A percentile compares a stretch with the other conserved stretches of the same genome.
Evolutionary conservation across 2,329 filamentous ascomycete genomes (phyloP).

Genomic region (Epichloe brachyelytri): DNA sequence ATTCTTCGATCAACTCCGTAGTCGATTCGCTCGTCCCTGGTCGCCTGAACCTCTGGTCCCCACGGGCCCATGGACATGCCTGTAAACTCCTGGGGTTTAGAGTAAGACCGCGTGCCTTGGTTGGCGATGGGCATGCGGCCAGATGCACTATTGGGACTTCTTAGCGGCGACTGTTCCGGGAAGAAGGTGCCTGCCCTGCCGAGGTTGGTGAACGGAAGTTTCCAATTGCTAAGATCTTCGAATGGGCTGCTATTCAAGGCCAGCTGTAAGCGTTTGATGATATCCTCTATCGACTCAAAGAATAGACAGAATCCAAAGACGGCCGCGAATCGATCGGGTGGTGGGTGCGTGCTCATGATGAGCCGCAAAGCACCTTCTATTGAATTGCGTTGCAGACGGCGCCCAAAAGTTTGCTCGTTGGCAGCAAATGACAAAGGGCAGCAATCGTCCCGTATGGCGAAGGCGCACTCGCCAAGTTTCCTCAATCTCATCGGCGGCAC

Average conservation of each 20-base stretch:
- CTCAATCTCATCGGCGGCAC: conserved; percentile 7
- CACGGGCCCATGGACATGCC: conserved; percentile 36
- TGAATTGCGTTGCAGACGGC: conserved; percentile 53
- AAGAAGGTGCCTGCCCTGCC: conserved; percentile 59
- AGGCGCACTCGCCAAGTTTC: conserved; percentile 9
- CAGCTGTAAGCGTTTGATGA: conserved; percentile 27
- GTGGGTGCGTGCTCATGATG: conserved; percentile 35
- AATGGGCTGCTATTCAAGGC: conserved; percentile 19
- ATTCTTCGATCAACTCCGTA: conserved; percentile 24
- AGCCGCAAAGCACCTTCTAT: conserved; percentile 51
- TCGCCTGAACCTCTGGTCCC: conserved; percentile 22
- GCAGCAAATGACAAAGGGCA: conserved; percentile 42
- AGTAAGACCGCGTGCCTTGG: conserved; percentile 18
- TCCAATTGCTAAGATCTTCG: conserved; percentile 42
- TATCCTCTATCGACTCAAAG: conserved; percentile 38
- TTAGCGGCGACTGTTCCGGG: conserved; percentile 10
- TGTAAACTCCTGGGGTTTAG: conserved; percentile 12
- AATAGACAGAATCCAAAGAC: conserved; percentile 59
- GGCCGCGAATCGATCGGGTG: conserved; percentile 34
- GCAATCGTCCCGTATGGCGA: conserved; percentile 24
- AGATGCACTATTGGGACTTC: not conserved
- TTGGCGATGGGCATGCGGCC: conserved; percentile 20
- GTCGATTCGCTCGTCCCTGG: conserved; percentile 30
- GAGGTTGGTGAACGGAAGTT: conserved; percentile 49
- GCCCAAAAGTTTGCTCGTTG: conserved; percentile 55